Evolutionary conservation across 768 basidiomycete genomes (phyloP).

Genomic region (Porpolomopsis calyptriformis): DNA sequence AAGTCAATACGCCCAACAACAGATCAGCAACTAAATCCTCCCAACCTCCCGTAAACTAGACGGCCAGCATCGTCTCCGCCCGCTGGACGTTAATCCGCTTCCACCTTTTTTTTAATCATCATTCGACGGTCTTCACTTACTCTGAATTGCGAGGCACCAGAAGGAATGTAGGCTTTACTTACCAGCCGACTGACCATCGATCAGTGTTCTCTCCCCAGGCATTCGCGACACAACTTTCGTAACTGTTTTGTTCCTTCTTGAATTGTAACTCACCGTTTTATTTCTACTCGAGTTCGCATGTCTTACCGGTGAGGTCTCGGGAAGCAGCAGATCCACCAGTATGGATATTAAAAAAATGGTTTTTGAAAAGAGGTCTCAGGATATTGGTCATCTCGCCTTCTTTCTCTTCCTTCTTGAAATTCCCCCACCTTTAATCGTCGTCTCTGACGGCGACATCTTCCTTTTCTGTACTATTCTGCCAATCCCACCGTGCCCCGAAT

Average conservation of each 20-base stretch:
- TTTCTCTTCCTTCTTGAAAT: background rate
- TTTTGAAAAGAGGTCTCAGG: no score
- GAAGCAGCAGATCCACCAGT: no score
- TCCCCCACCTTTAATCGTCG: slow-evolving; percentile 1
- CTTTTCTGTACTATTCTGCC: slow-evolving; percentile 14
- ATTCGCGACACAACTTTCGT: slow-evolving; percentile 7
- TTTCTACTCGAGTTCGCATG: background rate
- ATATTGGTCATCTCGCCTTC: background rate
- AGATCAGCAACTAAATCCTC: slow-evolving; percentile 22
- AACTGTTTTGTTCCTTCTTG: slow-evolving; percentile 7
- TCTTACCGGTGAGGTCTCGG: background rate
- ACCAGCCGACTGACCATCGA: slow-evolving; percentile 16
- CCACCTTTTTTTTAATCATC: background rate
- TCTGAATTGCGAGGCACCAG: slow-evolving; percentile 12
- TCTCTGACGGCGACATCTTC: slow-evolving; percentile 15
- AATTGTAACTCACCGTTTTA: slow-evolving; percentile 9
- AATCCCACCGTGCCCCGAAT: slow-evolving; percentile 15
- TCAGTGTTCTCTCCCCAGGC: slow-evolving; percentile 8
- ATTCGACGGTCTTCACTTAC: slow-evolving; percentile 11
- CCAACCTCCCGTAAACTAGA: slow-evolving; percentile 34
- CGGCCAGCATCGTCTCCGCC: slow-evolving; percentile 11
- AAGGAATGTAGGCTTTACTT: slow-evolving; percentile 17
- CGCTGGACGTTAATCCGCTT: slow-evolving; percentile 7
- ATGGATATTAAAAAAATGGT: no score
- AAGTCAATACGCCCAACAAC: slow-evolving; percentile 76